Conservation (phyloP, 768 basidiomycete species). For the Saitozyma podzolica region DNA sequence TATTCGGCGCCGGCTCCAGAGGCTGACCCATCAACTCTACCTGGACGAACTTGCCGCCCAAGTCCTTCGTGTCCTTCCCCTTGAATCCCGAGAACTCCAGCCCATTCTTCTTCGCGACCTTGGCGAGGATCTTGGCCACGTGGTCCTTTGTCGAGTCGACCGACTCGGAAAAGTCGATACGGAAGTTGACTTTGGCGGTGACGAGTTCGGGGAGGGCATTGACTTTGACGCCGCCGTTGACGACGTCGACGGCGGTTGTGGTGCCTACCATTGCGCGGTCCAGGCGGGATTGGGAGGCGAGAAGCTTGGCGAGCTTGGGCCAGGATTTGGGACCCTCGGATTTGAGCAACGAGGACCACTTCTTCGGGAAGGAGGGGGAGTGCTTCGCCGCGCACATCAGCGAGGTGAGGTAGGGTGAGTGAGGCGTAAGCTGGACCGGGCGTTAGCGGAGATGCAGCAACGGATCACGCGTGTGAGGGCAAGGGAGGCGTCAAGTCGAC, state of each 20-base stretch:
- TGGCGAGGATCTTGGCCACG: constrained; percentile 21
- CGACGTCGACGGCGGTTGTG: constrained; percentile 48
- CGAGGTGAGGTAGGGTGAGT: constrained; percentile 40
- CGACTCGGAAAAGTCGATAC: constrained; percentile 47
- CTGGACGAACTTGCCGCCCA: constrained; percentile 26
- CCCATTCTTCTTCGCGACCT: constrained; percentile 31
- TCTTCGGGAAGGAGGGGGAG: constrained; percentile 37
- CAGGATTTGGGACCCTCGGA: constrained; percentile 26
- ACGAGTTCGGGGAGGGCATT: constrained; percentile 47
- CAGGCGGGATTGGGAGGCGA: constrained; percentile 12
- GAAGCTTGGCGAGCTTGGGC: constrained; percentile 30
- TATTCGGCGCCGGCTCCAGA: constrained; percentile 45
- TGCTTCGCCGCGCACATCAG: constrained; percentile 40
- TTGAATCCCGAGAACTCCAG: constrained; percentile 26
- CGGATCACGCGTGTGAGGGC: too few species aligned
- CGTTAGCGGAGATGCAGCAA: constrained; percentile 3
- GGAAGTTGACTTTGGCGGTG: constrained; percentile 42
- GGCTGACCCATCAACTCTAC: constrained; percentile 40
- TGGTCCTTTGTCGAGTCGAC: constrained; percentile 35
- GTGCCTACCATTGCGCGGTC: constrained; percentile 40
- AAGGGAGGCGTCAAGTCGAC: not conserved
- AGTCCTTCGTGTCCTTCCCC: constrained; percentile 10
- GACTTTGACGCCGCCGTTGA: constrained; percentile 48
- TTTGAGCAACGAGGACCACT: constrained; percentile 31
- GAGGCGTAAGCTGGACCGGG: constrained; percentile 31